Base-by-base conservation (phyloP, 129 eudicot species). In the Escallonia herrerae region DNA sequence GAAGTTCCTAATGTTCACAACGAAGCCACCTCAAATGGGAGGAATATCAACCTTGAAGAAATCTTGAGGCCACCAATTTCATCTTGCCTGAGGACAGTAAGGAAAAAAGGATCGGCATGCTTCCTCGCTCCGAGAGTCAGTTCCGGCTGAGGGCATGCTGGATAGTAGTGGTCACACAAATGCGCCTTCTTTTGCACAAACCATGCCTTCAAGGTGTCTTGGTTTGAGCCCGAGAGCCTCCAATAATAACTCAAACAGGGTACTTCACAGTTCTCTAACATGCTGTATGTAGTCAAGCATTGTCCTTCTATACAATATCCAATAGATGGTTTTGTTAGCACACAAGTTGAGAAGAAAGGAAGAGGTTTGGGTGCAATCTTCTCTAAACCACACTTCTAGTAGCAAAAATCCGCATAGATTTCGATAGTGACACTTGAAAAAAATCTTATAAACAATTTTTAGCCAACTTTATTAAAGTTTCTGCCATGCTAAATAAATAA, bases 61-160 rank as follows among this genome's bases (percentile, higher is more conserved):
- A 77, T 66, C 56, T 82, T 83, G 12, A 82, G 81, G 52, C 87
- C 81, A 5, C 81, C 78, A 55, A 74, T 78, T 8, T 79, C 80
- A 47, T 82, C 81, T 60, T 82, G 87, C 4, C 74, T 37, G 14
- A 82, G 79, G 8, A 82, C 42, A 7, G 87, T 82, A 8, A 82
- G 14, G 64, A 82, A 82, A 2, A 68, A 43, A 3, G 75, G 61
- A 66, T 82, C 87, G 0, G 87, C 42, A 70, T 82, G 87, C 68
- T 66, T 78, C 43, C 61, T 50, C 2, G 68, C 47, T 48, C 83
- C 87, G 12, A 78, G 8, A 8, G 83, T 71, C 6, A 78, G 54
- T 39, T 82, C 76, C 8, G 83, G 83, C 55, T 78, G 67, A 0
- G 87, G 87, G 57, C 87, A 82, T 8, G 81, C 48, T 2, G 84